phyloP scores from a whole-genome alignment of 352 stramenopile species.

The Globisporangium paroecandrum region DNA sequence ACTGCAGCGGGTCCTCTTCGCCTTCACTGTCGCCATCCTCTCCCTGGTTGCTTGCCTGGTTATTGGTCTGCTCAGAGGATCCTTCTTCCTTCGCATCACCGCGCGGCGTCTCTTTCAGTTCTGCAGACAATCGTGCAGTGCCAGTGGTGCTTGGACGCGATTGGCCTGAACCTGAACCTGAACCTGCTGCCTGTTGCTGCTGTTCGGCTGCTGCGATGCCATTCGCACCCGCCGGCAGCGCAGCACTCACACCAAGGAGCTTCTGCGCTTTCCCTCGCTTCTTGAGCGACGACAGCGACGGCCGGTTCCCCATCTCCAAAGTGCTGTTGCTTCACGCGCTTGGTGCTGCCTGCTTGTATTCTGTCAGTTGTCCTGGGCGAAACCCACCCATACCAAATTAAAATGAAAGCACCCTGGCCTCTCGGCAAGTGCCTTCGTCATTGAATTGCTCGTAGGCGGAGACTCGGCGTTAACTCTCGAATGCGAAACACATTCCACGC shows the following conservation, averaged over 20 bases:
- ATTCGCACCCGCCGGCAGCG: neutral
- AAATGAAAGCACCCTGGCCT: too few species aligned
- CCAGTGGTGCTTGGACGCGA: neutral
- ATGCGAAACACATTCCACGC: too few species aligned
- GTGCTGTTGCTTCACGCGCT: neutral
- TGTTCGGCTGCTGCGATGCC: neutral
- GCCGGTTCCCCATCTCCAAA: slow-evolving; percentile 12
- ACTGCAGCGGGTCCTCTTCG: slow-evolving; percentile 25
- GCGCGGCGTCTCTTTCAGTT: neutral
- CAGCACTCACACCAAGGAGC: neutral
- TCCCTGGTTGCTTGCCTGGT: slow-evolving; percentile 1
- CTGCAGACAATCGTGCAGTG: neutral
- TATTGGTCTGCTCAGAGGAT: neutral
- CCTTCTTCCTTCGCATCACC: neutral
- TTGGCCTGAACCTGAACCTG: neutral
- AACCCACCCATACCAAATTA: neutral
- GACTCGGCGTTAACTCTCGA: too few species aligned
- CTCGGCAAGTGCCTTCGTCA: too few species aligned
- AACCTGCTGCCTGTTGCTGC: neutral
- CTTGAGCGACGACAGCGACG: slow-evolving; percentile 7
- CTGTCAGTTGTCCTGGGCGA: neutral
- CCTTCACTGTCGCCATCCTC: neutral
- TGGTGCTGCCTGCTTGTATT: neutral
- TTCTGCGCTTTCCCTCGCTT: slow-evolving; percentile 6
- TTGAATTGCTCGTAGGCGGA: too few species aligned